Conservation (phyloP, 441 rosid species). For the Melastoma candidum region DNA sequence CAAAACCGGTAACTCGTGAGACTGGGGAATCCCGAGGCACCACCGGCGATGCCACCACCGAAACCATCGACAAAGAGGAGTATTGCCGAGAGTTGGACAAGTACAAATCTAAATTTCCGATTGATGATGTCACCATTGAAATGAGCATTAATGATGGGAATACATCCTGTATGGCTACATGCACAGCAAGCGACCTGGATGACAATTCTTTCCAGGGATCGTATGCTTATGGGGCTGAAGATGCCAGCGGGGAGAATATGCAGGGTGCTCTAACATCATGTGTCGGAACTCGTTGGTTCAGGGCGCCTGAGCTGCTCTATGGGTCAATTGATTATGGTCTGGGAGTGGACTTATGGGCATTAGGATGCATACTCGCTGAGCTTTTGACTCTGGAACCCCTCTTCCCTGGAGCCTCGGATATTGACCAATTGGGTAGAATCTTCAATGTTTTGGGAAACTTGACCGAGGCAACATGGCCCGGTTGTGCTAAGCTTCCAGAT, state of each 20-base stretch:
- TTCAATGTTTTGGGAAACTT: constrained; percentile 65
- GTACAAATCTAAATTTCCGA: constrained; percentile 37
- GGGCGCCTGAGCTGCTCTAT: constrained; percentile 80
- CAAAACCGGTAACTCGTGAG: no score
- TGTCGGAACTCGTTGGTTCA: constrained; percentile 95
- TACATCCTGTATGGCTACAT: constrained; percentile 78
- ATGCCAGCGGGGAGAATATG: constrained; percentile 27
- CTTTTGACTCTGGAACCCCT: constrained; percentile 67
- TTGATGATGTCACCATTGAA: constrained; percentile 52
- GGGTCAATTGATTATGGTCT: constrained; percentile 76
- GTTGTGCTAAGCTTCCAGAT: constrained; percentile 71
- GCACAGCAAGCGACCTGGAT: constrained; percentile 60
- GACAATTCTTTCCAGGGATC: constrained; percentile 53
- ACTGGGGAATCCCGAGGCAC: no score
- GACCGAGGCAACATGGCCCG: constrained; percentile 67
- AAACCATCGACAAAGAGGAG: constrained; percentile 31
- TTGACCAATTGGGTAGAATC: constrained; percentile 72
- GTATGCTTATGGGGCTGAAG: constrained; percentile 52
- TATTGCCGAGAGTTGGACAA: constrained; percentile 41
- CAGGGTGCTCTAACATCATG: constrained; percentile 67
- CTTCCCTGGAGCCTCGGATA: constrained; percentile 83
- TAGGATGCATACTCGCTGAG: constrained; percentile 86
- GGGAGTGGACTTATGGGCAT: constrained; percentile 79
- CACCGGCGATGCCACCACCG: no score
- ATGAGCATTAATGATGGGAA: constrained; percentile 49